Base-by-base conservation (phyloP, 1,284 basidiomycete genomes). In the Thelephora terrestris region DNA sequence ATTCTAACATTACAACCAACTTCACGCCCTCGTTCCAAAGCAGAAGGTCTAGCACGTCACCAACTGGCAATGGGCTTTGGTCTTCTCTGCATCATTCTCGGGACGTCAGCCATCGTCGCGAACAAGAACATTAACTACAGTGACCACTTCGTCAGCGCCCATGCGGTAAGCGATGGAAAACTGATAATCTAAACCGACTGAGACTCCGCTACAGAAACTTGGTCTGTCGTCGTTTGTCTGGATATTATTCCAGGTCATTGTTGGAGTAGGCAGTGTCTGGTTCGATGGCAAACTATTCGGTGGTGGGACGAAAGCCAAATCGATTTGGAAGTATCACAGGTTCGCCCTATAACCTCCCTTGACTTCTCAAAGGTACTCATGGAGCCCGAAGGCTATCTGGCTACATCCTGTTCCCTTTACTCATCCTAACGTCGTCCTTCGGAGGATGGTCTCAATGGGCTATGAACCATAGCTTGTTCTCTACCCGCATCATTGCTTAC, bases 321-420 rank as follows among this genome's bases (percentile, higher is more conserved):
- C 64, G 0, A 46, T 85, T n/a, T 86, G 83, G 81, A 86, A 85
- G 58, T 86, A 85, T 53, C 84, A 87, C 56, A 68, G 84, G 82
- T 80, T 24, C 5, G 29, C 34, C 48, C 23, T 21, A 29, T 7
- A 48, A 47, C 23, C 37, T 38, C 24, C 38, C 37, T 27, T 7
- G 12, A 23, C 35, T 21, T 25, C 38, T 48, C 36, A 40, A 35
- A 47, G 24, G 47, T 20, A 37, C 39, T 34, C 45, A 47, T 29
- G 5, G 43, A 37, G 43, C 27, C 39, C 40, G 32, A 51, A 84
- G 82, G 54, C 47, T 79, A 23, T 84, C 80, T 0, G 85, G 84
- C 2, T 87, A 87, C 53, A 44, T 79, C 21, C 57, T 85, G 5
- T 78, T 81, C 50, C 66, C 74, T 1, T 51, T 74, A 7, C 61